Base-by-base conservation (phyloP, 148 eudicot species). In the Nyssa sinensis region DNA sequence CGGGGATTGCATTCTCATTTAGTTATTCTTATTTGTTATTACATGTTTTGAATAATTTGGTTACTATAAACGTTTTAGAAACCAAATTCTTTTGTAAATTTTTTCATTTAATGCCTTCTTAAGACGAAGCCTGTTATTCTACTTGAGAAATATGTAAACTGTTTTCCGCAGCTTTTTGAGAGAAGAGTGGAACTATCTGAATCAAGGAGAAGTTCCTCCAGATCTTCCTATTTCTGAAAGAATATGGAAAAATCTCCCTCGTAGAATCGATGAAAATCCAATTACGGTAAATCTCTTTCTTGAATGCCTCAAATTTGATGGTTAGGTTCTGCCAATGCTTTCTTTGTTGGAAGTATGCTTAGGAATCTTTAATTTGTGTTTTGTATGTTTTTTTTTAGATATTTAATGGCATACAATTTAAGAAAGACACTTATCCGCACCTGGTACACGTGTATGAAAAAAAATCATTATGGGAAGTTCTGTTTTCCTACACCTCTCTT, bases 121-220 rank as follows among this genome's bases (percentile, higher is more conserved):
- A 34, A 24, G 4, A n/a, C 21, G 63, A 13, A 63, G 59, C 29
- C n/a, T 47, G 58, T 34, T 44, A 1, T 35, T 27, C 47, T 14
- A 44, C 62, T n/a, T 60, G 30, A 29, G 23, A 59, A 31, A 24
- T 11, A 4, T 33, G 35, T 73, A 23, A n/a, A 21, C n/a, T 71
- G 53, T 70, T 79, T 19, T 72, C 13, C 73, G n/a, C 86, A 93
- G 98, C 62, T 87, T 93, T 74, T 78, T 93, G 70, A 79, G 12
- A 73, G 83, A 85, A 70, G 98, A 91, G 83, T 87, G 93, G 96
- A 79, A 77, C 25, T 79, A 65, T 83, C 74, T 89, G n/a, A 83
- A 77, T 31, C 64, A 81, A 72, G 79, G 71, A 78, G 82, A 53
- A 58, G 73, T 62, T 62, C 79, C 75, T 76, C 78, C 64, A 61